These are phyloP conservation scores for Penicillium sp. DNA, from an alignment of 2,329 filamentous ascomycete genomes.

Conservation along the genomic window DNA sequence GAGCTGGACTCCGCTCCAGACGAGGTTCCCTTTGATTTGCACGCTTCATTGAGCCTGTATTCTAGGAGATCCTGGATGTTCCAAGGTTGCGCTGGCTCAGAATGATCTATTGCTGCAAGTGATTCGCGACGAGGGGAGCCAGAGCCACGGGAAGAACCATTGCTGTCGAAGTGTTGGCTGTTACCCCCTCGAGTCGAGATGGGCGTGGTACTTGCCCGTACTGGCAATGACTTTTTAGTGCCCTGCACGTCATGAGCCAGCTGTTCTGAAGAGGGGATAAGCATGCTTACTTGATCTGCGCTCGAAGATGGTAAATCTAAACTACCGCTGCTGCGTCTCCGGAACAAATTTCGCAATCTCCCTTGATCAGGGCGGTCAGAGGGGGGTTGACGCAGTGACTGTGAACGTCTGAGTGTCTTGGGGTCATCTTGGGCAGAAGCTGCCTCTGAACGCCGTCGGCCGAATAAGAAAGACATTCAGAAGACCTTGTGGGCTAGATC, in stretches of 20 bases:
- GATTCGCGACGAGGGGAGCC: slow-evolving; percentile 8
- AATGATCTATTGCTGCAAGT: slow-evolving; percentile 9
- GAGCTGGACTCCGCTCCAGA: neutral
- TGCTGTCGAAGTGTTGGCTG: neutral
- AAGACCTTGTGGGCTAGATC: neutral
- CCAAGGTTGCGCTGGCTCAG: slow-evolving; percentile 28
- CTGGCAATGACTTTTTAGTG: neutral
- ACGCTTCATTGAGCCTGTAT: slow-evolving; percentile 17
- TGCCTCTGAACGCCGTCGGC: slow-evolving; percentile 28
- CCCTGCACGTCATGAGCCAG: neutral
- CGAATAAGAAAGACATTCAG: slow-evolving; percentile 28
- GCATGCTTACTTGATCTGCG: slow-evolving; percentile 4
- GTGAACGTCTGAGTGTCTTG: slow-evolving; percentile 4
- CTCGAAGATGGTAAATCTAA: neutral
- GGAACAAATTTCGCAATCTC: slow-evolving; percentile 25
- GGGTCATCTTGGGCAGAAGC: slow-evolving; percentile 11
- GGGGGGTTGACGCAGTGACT: slow-evolving; percentile 12
- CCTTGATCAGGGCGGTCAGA: slow-evolving; percentile 5
- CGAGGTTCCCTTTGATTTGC: neutral
- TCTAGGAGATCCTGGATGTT: slow-evolving; percentile 30
- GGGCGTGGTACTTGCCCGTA: neutral
- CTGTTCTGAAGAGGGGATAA: neutral
- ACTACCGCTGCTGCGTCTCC: slow-evolving; percentile 18
- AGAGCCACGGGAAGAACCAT: neutral
- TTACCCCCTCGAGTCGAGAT: neutral